A percentile compares a stretch with the other conserved stretches of the same genome.
Conservation (phyloP, 1,284 basidiomycete genomes). For the Xerocomus nothofagi region DNA sequence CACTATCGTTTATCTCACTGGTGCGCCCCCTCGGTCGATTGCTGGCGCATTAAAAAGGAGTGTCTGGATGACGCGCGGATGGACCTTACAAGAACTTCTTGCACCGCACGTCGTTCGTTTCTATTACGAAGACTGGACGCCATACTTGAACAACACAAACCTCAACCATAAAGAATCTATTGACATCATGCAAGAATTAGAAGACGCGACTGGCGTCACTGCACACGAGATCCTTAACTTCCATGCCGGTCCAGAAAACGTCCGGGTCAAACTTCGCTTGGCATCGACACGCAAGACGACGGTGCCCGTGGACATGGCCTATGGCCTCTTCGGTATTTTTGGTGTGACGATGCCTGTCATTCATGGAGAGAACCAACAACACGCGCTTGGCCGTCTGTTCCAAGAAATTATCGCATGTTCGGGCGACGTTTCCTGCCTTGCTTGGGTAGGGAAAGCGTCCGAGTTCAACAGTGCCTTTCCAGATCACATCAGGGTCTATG, state of each 20-base stretch:
- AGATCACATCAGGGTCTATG: conserved; percentile 20
- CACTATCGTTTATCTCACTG: conserved; percentile 24
- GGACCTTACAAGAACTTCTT: conserved; percentile 31
- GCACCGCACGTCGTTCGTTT: conserved; percentile 26
- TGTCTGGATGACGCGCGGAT: conserved; percentile 28
- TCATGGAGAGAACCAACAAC: conserved; percentile 21
- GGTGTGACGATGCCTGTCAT: conserved; percentile 17
- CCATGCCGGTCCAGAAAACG: conserved; percentile 12
- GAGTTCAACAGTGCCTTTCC: conserved; percentile 30
- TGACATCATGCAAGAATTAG: conserved; percentile 21
- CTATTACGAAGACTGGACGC: conserved; percentile 27
- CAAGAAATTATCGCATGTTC: conserved; percentile 20
- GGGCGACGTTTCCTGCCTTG: conserved; percentile 22
- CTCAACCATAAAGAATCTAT: conserved; percentile 19
- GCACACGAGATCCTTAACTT: conserved; percentile 12
- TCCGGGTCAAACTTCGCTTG: conserved; percentile 22
- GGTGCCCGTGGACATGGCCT: conserved; percentile 25
- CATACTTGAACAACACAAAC: conserved; percentile 18
- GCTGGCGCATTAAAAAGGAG: conserved; percentile 15
- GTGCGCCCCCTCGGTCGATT: conserved; percentile 10
- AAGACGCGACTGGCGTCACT: conserved; percentile 12
- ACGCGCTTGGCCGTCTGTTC: conserved; percentile 26
- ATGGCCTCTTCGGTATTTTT: conserved; percentile 27
- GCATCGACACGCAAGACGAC: conserved; percentile 28
- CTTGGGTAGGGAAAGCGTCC: conserved; percentile 25